Conservation (phyloP, 1,139 yeast species). For the Lodderomyces oxycetoniae region DNA sequence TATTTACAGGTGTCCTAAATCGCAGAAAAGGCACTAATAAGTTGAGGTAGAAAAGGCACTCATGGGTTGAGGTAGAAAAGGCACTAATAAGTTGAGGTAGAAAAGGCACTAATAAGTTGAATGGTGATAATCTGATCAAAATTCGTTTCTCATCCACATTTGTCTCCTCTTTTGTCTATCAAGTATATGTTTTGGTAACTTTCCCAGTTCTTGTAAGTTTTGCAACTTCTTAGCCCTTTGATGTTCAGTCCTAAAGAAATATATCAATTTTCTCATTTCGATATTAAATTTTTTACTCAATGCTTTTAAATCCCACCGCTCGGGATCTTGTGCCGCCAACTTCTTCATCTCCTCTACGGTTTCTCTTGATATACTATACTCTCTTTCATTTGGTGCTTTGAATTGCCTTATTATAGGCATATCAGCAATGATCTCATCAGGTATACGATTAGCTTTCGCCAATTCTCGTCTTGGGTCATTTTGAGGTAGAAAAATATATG, state of each 20-base stretch:
- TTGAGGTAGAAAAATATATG: constrained; percentile 66
- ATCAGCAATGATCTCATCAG: constrained; percentile 37
- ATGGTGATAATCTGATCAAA: no score
- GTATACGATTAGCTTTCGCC: constrained; percentile 17
- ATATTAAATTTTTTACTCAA: constrained; percentile 59
- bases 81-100: no score
- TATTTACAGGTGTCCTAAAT: no score
- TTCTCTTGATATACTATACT: constrained; percentile 56
- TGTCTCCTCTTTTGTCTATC: constrained; percentile 55
- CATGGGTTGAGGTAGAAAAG: no score
- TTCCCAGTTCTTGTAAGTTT: constrained; percentile 2
- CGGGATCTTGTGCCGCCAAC: constrained; percentile 61
- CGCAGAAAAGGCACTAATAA: no score
- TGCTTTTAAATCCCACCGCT: constrained; percentile 59
- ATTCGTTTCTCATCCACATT: constrained; percentile 55
- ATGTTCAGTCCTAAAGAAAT: constrained; percentile 15
- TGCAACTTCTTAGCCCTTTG: constrained; percentile 4
- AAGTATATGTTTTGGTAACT: constrained; percentile 5
- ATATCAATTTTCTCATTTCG: constrained; percentile 12
- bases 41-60: no score
- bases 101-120: no score
- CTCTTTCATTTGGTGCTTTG: constrained; percentile 33
- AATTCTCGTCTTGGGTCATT: constrained; percentile 53
- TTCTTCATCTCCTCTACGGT: constrained; percentile 58
- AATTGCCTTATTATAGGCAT: constrained; percentile 50